Evolutionary conservation across 2,329 filamentous ascomycete species (phyloP).

Genomic region (Ceratocystiopsis sp.): DNA sequence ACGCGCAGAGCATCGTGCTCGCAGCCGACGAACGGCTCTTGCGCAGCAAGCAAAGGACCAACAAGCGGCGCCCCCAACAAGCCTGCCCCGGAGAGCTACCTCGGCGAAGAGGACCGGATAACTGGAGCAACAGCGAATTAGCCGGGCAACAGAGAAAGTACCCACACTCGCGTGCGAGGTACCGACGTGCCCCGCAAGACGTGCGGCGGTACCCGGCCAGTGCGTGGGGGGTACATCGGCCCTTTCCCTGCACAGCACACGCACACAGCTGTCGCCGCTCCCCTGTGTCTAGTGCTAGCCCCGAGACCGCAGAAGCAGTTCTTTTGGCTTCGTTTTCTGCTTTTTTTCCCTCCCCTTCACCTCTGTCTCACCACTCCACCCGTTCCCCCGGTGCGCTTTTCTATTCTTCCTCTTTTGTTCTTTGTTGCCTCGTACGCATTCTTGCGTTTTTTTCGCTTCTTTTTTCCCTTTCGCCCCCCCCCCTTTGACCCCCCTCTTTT

Average conservation of each 20-base stretch:
- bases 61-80: no score
- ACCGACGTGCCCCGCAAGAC: background rate
- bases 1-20: no score
- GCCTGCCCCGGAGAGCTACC: constrained; percentile 1
- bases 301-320: constrained; percentile 7
- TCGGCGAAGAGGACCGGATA: constrained; percentile 9
- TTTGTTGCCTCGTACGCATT: background rate
- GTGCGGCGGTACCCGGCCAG: no score
- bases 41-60: no score
- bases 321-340: constrained; percentile 1
- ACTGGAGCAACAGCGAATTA: constrained; percentile 8
- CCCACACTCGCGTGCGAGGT: background rate
- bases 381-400: background rate
- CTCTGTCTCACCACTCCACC: background rate
- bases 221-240: no score
- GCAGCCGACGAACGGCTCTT: no score
- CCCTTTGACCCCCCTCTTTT: background rate
- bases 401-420: constrained; percentile 1
- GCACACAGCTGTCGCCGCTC: no score
- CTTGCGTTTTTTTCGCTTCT: background rate
- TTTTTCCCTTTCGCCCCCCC: background rate
- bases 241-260: no score
- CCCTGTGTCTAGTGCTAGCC: constrained; percentile 1
- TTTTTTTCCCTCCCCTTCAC: background rate
- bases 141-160: constrained; percentile 4